Evolutionary conservation across 495 filamentous ascomycete species (phyloP), one percentile per base, ranked within the genome.

Genomic region (Aspergillus cristatus): DNA sequence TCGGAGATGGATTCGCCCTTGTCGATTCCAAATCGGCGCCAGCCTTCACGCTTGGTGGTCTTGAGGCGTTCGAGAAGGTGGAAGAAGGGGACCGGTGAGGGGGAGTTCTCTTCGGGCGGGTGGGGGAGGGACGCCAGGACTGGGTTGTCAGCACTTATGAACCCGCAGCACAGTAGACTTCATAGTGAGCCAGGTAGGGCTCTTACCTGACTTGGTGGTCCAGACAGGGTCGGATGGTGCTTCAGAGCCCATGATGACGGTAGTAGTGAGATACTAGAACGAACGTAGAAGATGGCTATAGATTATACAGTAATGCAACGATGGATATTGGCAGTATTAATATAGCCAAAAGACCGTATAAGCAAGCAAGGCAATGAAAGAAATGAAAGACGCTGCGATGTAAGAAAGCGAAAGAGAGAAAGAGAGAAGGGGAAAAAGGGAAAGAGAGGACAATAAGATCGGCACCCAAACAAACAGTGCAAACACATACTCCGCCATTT

Each of bases 21-120:
- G 28, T 74, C 50, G 54, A 97, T 86, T 31, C 74, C 77, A 53
- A 95, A 93, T 24, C 89, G 79, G 42, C 80, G 79, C 91, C 91
- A 98, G 35, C 91, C 91, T 63, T 95, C 93, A 43, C 91, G 83
- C 54, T 89, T 90, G 38, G 79, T 93, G 11, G 88, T 94, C 76
- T 98, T 98, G 10, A 98, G 72, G 22, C 83, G 82, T 64, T 89
- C 82, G 33, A 98, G 75, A 40, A 95, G 65, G 64, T 98, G 91
- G 53, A 98, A 86, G 70, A 95, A 97, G 28, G 85, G 78, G 32
- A 98, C 50, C 1, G 90, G 88, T 0, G 88, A 88, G 34, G 61
- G 60, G 13, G 85, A 70, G 45, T 77, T 69, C 42, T 78, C 69
- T 34, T 61, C 46, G 8, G 75, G 81, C 16, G 70, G 63, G 41